Conservation (phyloP, 225 moss, liverwort and hornwort genomes). For the Climacium dendroides region DNA sequence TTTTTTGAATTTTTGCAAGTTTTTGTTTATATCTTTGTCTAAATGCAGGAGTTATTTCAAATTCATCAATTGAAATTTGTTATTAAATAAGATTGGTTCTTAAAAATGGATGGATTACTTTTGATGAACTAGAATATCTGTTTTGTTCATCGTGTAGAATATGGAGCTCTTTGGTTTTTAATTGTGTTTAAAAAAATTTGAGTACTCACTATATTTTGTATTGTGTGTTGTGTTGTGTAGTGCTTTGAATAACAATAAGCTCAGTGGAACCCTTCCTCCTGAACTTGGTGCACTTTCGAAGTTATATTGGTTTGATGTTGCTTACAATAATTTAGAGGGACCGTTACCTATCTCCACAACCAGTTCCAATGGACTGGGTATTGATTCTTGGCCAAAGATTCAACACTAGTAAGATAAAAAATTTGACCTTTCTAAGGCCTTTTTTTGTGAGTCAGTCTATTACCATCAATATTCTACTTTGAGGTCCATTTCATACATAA, state of each 20-base stretch:
- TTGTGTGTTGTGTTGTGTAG: conserved; percentile 6
- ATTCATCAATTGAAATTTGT: neutral
- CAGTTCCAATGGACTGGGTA: conserved; percentile 12
- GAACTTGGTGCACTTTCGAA: conserved; percentile 23
- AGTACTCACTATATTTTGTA: neutral
- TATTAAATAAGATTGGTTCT: too few relatives aligned
- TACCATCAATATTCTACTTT: neutral
- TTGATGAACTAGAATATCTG: neutral
- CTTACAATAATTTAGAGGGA: conserved; percentile 17
- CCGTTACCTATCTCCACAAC: conserved; percentile 26
- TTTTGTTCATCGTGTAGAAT: neutral
- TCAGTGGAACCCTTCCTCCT: conserved; percentile 22
- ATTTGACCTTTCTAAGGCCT: neutral
- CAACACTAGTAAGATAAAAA: conserved; percentile 26
- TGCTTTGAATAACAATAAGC: conserved; percentile 25
- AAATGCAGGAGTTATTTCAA: neutral
- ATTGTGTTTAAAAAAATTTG: neutral
- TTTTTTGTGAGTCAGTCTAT: too few relatives aligned
- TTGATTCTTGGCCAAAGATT: conserved; percentile 31
- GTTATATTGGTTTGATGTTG: conserved; percentile 34
- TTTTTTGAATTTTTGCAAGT: neutral
- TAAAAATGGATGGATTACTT: neutral
- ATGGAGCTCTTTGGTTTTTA: neutral
- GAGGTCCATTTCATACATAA: neutral
- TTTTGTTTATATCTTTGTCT: neutral